Evolutionary conservation across 176 grass and related monocot species (phyloP), one percentile per base, ranked within the genome.

Genomic region (Bromus sterilis): DNA sequence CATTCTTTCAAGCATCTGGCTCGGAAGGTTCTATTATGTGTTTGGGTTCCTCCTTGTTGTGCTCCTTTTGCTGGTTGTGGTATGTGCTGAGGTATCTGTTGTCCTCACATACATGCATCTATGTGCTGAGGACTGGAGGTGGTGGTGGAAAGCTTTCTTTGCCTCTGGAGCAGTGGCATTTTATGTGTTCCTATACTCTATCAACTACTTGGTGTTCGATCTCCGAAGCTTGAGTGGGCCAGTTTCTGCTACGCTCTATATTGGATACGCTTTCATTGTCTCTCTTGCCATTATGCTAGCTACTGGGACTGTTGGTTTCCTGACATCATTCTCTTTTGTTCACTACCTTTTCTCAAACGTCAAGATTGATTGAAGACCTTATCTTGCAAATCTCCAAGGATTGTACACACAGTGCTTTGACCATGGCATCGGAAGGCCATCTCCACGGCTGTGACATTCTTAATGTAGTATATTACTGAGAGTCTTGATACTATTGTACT

Each of bases 131-230:
- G 90, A 95, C 42, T 95, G 93, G 93, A 90, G 87, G 31, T 95
- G 93, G 93, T 95, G 93, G 93, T 95, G 93, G 90, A 95, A 95
- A 78, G 90, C 93, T 79, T 95, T 95, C 78, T 93, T 95, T 57
- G 87, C 93, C 30, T 90, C 90, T 69, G 93, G 90, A 71, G 85
- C 93, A 16, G 87, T 92, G 21, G 69, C 93, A 32, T 55, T 90
- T 67, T 95, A 95, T 84, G 93, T 95, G 70, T 95, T 95, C 83
- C 82, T 95, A 28, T 95, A 95, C 85, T 95, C 93, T 13, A 86
- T 95, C 68, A 92, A 92, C 86, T 93, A 95, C 82, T 39, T 95
- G 79, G 87, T 95, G 76, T 95, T 93, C 90, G 87, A 95, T 79
- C 85, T 95, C 60, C 88, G 88, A 85, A 95, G 93, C 43, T 80